Conservation (phyloP, 306 rosid genomes). For the Rosa lucieae region DNA sequence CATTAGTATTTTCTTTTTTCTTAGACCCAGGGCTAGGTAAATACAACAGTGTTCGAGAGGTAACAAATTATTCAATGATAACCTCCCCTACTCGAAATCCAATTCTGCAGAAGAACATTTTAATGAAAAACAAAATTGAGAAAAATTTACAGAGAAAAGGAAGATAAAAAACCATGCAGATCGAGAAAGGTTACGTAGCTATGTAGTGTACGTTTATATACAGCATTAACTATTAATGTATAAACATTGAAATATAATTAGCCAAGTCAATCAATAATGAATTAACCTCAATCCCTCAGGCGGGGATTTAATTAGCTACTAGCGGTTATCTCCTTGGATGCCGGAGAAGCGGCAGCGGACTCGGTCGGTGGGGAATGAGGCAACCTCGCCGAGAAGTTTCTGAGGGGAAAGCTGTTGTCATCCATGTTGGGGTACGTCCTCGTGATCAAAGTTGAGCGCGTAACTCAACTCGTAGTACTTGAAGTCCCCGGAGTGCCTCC, state of each 20-base stretch:
- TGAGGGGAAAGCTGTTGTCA: slow-evolving; percentile 26
- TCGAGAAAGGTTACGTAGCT: too few species aligned
- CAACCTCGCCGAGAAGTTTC: slow-evolving; percentile 50
- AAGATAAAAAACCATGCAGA: too few species aligned
- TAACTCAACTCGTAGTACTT: slow-evolving; percentile 71
- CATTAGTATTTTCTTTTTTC: too few species aligned
- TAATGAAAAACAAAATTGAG: too few species aligned
- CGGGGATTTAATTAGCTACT: neutral
- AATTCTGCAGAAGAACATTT: too few species aligned
- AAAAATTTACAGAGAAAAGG: too few species aligned
- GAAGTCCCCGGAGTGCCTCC: slow-evolving; percentile 69
- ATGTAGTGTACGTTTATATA: too few species aligned
- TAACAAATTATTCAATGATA: too few species aligned
- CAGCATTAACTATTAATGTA: neutral
- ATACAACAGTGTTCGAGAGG: too few species aligned
- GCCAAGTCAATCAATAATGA: neutral
- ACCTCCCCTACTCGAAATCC: too few species aligned
- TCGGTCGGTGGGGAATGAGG: slow-evolving; percentile 32
- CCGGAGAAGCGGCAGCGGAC: slow-evolving; percentile 24
- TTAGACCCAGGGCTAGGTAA: too few species aligned
- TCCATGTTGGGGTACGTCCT: slow-evolving; percentile 31
- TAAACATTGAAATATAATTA: neutral
- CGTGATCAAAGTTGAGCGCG: slow-evolving; percentile 66
- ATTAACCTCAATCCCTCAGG: neutral
- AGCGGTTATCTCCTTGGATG: slow-evolving; percentile 10